Base-by-base conservation (phyloP, 2,329 filamentous ascomycete species). In the Ceratocystiopsis minuta region DNA sequence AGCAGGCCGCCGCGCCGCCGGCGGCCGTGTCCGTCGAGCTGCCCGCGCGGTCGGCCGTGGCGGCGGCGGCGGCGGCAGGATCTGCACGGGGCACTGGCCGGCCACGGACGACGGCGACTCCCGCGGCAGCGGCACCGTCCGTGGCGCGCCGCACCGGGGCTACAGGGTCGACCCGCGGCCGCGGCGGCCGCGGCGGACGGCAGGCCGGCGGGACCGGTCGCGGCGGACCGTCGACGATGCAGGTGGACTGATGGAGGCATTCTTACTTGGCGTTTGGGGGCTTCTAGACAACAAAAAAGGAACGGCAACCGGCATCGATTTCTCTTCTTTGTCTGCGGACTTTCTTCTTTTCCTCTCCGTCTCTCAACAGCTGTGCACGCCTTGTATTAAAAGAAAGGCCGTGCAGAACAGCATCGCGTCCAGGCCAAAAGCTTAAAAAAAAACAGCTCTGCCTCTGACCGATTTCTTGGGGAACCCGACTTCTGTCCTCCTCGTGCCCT, bases 211-310 rank as follows among this genome's bases (percentile, higher is more conserved):
- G 20, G 20, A 20, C 20, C 20, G 24, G 24, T 28, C 5, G 39
- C 9, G 24, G 33, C 7, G 34, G 42, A 1, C 36, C 36, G 7
- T 37, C 42, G 10, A 36, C 40, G 12, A 46, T 45, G 44, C 44
- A 48, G 14, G n/a, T 46, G 13, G 46, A 48, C 18, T 40, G 40
- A 20, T 32, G 16, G 36, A n/a, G n/a, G n/a, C n/a, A n/a, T n/a
- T n/a, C n/a, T n/a, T n/a, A n/a, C n/a, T n/a, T n/a, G n/a, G n/a
- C n/a, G n/a, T n/a, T n/a, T n/a, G n/a, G n/a, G n/a, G n/a, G n/a
- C n/a, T n/a, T n/a, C n/a, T n/a, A n/a, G n/a, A n/a, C n/a, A 4
- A 20, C 20, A 20, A 20, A 20, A 20, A 20, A 20, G 7, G 4
- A 20, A 20, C 7, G 4, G 20, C 20, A 20, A 20, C 4, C 7